phyloP scores from a whole-genome alignment of 257 asterid species.

The Salvia miltiorrhiza region DNA sequence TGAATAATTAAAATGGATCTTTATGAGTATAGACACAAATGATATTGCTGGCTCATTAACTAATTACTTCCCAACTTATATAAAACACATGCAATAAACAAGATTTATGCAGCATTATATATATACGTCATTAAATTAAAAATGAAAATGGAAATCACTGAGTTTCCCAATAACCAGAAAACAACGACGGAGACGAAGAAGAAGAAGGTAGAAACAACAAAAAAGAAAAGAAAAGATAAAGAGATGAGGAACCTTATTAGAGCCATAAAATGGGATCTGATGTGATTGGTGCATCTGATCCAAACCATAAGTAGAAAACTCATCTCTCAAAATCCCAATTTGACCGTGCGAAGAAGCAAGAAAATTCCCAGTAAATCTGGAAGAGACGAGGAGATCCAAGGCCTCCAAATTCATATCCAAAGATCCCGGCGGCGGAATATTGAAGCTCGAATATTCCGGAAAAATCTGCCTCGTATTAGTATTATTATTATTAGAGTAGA shows the following conservation, averaged over 20 bases:
- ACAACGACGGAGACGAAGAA: background rate
- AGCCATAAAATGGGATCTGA: slow-evolving; percentile 32
- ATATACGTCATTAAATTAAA: background rate
- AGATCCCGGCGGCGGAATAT: slow-evolving; percentile 11
- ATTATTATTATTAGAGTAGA: slow-evolving; percentile 1
- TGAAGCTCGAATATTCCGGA: slow-evolving; percentile 39
- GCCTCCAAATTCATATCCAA: slow-evolving; percentile 60
- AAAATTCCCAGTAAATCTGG: slow-evolving; percentile 44
- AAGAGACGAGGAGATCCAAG: slow-evolving; percentile 63
- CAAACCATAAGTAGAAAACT: slow-evolving; percentile 28
- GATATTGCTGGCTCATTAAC: background rate
- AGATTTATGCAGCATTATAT: background rate
- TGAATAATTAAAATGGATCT: background rate
- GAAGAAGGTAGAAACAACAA: background rate
- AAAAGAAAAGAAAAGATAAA: too few species aligned
- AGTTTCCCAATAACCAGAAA: too few species aligned
- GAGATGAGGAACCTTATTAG: slow-evolving; percentile 40
- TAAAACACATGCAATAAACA: slow-evolving; percentile 18
- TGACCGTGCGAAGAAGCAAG: slow-evolving; percentile 29
- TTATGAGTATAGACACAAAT: background rate
- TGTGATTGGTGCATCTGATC: slow-evolving; percentile 45
- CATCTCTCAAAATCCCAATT: slow-evolving; percentile 30
- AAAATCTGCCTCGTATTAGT: slow-evolving; percentile 39
- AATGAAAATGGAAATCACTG: background rate
- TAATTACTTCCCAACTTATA: background rate